phyloP scores from a whole-genome alignment of 1,139 yeast genomes.

The Pichia sp. region DNA sequence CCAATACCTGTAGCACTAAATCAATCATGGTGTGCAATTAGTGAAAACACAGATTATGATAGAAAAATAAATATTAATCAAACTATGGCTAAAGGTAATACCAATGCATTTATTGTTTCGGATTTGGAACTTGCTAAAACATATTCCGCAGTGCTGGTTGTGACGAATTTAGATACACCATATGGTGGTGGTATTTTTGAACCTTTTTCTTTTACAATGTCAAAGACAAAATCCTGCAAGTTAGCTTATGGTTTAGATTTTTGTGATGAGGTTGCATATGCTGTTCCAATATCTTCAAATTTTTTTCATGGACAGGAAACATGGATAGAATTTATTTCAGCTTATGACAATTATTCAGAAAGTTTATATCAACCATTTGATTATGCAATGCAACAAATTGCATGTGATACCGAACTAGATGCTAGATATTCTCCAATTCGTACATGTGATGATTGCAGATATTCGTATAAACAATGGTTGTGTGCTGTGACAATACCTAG shows the following conservation, averaged over 20 bases:
- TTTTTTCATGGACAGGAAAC: conserved; percentile 22
- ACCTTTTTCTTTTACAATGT: conserved; percentile 57
- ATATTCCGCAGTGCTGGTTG: conserved; percentile 62
- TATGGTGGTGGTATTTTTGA: conserved; percentile 65
- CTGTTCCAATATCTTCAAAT: conserved; percentile 61
- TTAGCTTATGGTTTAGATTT: conserved; percentile 69
- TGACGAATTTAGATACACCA: conserved; percentile 36
- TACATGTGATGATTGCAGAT: conserved; percentile 66
- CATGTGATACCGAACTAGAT: conserved; percentile 71
- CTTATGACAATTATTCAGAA: conserved; percentile 63
- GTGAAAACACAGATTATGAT: conserved; percentile 24
- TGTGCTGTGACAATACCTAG: conserved; percentile 90
- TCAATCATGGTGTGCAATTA: conserved; percentile 70
- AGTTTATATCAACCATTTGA: conserved; percentile 58
- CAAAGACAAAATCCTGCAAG: conserved; percentile 55
- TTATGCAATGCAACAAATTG: conserved; percentile 66
- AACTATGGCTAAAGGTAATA: conserved; percentile 5
- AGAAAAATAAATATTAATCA: conserved; percentile 33
- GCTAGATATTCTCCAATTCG: conserved; percentile 67
- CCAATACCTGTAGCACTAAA: conserved; percentile 40
- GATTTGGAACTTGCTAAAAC: conserved; percentile 57
- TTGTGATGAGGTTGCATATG: conserved; percentile 77
- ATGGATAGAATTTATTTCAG: conserved; percentile 31
- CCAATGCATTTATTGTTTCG: conserved; percentile 31
- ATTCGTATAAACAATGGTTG: conserved; percentile 78